Evolutionary conservation across 2,329 filamentous ascomycete genomes (phyloP).

Genomic region (Xylogone sp.): DNA sequence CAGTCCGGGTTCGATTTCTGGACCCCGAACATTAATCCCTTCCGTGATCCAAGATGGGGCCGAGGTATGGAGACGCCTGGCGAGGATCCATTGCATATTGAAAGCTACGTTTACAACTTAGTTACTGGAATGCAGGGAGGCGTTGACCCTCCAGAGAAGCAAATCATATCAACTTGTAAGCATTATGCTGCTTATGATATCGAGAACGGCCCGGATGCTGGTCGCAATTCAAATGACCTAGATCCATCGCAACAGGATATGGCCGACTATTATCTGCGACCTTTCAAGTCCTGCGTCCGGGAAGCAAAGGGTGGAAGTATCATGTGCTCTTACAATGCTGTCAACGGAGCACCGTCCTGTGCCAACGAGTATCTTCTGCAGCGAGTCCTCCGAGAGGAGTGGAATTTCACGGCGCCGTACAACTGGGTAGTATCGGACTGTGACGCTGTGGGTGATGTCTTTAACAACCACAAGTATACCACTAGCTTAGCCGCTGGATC

Average conservation of each 20-base stretch:
- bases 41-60: constrained; percentile 58
- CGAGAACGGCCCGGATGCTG: constrained; percentile 46
- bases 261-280: constrained; percentile 62
- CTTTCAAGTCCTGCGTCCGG: constrained; percentile 58
- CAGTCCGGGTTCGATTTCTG: constrained; percentile 54
- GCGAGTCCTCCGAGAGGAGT: constrained; percentile 59
- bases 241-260: constrained; percentile 56
- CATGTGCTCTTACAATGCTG: constrained; percentile 59
- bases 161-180: constrained; percentile 54
- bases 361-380: constrained; percentile 58
- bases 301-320: constrained; percentile 52
- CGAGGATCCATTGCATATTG: constrained; percentile 49
- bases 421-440: not conserved
- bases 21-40: constrained; percentile 64
- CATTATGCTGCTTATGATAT: constrained; percentile 55
- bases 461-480: not conserved
- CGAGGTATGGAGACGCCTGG: constrained; percentile 56
- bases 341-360: constrained; percentile 63
- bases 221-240: constrained; percentile 56
- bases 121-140: constrained; percentile 51
- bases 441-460: constrained; percentile 35
- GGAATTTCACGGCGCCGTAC: constrained; percentile 40
- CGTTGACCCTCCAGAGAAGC: constrained; percentile 32
- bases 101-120: constrained; percentile 47
- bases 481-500: not conserved